Evolutionary conservation across 1,284 basidiomycete species (phyloP), one percentile per base, ranked within the genome.

Genomic region (Ganoderma lucidum): DNA sequence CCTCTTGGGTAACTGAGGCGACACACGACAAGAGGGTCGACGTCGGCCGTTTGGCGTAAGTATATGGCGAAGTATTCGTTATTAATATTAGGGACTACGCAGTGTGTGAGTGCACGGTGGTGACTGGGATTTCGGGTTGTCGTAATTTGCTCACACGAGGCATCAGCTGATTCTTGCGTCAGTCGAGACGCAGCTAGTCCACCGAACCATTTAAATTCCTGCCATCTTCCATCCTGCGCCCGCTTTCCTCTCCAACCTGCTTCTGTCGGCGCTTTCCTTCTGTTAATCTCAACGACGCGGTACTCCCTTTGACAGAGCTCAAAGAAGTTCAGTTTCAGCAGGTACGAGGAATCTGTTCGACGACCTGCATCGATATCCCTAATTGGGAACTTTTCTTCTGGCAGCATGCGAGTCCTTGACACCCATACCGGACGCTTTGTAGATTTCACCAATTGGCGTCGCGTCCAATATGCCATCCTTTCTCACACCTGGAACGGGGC

Each of bases 401-500:
- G 23, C 19, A 48, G 45, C n/a, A 55, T 55, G 53, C 53, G 53
- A 32, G 6, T 55, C 4, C 53, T 55, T 12, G 53, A 55, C 23
- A 55, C 53, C 15, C 28, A 55, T 55, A 55, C 53, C 4, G 53
- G 53, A 32, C 53, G 23, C 23, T 55, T 55, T 19, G 53, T 55
- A 5, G 53, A 55, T 14, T 30, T 55, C 28, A 55, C 23, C 53
- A n/a, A 55, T 55, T 55, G 53, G 53, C 53, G 28, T 28, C 19
- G 4, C 6, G 28, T n/a, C 53, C 53, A 32, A 39, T 59, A 59
- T 12, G 58, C 58, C 58, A 59, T 59, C 35, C 58, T 59, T 12
- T 59, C 58, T 23, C 58, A 59, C 19, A 59, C 58, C 6, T 59
- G 58, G 58, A n/a, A 35, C 12, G 35, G 37, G 28, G 53, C 53